Evolutionary conservation across 148 eudicot species (phyloP), one percentile per base, ranked within the genome.

Genomic region (Camellia japonica): DNA sequence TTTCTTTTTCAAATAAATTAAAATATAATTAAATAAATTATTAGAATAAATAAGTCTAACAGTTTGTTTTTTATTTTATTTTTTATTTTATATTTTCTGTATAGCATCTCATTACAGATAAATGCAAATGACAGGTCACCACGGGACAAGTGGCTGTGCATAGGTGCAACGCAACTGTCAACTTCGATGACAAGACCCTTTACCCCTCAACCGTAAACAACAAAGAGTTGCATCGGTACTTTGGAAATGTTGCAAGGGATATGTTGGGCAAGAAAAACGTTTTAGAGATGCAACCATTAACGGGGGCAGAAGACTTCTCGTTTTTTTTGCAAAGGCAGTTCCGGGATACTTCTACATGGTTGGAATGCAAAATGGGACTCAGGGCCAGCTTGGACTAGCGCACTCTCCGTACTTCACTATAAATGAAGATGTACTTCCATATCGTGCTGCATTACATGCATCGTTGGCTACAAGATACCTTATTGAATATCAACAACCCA

Each of bases 251-350:
- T 5, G 91, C 92, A 23, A 51, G 77, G 7, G 85, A 86, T 49
- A 87, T 91, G 97, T 64, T 93, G 38, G 94, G 95, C 47, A 75
- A 70, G 0, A 75, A 68, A 14, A 89, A 88, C 19, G 84, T 90
- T 49, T 69, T 77, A 75, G 93, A 91, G 70, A 75, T 68, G 61
- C 79, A 67, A n/a, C 92, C 92, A 13, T 12, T 81, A 44, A 90
- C 90, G 85, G 97, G 92, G 73, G 63, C 94, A 0, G 97, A 93
- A 87, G 97, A 91, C 81, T 93, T 93, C 71, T 85, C 95, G 7
- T 92, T 85, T 73, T 85, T 73, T 91, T 87, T 59, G 91, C 88
- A 44, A 93, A 93, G 77, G 82, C 56, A 5, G 78, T 89, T 20
- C 94, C 93, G 0, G 97, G 95, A 16, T 84, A 83, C 79, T 88